phyloP scores from a whole-genome alignment of 768 basidiomycete genomes.

The Termitomyces sp. region DNA sequence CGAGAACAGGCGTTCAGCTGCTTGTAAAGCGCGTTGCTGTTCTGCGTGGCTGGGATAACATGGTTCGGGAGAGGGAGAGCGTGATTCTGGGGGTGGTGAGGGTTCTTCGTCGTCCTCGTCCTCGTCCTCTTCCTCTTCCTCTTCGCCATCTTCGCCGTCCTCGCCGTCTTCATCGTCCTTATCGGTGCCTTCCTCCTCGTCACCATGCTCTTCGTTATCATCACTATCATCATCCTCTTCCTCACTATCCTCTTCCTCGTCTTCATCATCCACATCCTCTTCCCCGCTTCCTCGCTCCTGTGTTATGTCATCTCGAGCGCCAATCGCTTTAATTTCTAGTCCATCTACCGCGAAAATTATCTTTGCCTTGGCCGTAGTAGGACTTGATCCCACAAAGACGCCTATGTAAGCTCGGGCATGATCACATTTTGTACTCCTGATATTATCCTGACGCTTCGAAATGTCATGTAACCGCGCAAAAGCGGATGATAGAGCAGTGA shows the following conservation, averaged over 20 bases:
- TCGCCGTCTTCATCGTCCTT: conserved; percentile 12
- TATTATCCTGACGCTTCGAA: not conserved
- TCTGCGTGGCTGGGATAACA: conserved; percentile 13
- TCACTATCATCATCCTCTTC: conserved; percentile 11
- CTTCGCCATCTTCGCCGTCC: conserved; percentile 4
- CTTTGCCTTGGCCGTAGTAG: conserved; percentile 53
- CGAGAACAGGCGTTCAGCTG: conserved; percentile 28
- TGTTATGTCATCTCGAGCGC: conserved; percentile 24
- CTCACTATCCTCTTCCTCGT: conserved; percentile 12
- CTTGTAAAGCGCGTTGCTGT: conserved; percentile 21
- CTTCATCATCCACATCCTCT: conserved; percentile 7
- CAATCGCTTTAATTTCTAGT: conserved; percentile 44
- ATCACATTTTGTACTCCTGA: not conserved
- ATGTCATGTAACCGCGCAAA: conserved; percentile 32
- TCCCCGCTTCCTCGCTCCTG: conserved; percentile 19
- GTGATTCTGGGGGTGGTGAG: conserved; percentile 8
- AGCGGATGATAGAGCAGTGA: conserved; percentile 65
- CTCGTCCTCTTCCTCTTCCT: not conserved
- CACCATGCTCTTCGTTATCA: conserved; percentile 10
- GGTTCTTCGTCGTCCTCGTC: not conserved
- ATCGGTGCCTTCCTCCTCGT: conserved; percentile 11
- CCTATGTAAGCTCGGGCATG: conserved; percentile 45
- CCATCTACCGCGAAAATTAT: conserved; percentile 63
- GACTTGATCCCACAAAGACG: conserved; percentile 60
- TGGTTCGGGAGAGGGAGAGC: conserved; percentile 3